These are phyloP conservation scores for Artemisia tridentata DNA, from an alignment of 129 eudicot genomes.

Conservation along the genomic window DNA sequence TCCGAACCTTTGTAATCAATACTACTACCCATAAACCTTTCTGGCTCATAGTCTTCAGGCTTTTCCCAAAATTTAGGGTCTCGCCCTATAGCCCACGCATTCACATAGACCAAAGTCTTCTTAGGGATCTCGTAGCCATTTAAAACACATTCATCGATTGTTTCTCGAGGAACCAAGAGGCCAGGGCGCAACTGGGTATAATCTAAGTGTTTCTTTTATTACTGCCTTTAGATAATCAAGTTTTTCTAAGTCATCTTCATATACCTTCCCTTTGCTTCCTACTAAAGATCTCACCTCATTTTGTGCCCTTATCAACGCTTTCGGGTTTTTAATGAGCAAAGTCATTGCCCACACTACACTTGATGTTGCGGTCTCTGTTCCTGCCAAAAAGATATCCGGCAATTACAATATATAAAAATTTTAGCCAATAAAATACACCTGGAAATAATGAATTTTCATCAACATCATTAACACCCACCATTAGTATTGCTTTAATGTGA, in stretches of 20 bases:
- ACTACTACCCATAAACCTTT: constrained; percentile 29
- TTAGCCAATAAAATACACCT: no score
- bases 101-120: constrained; percentile 24
- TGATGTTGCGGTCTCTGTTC: constrained; percentile 43
- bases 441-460: neutral
- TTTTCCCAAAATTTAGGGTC: constrained; percentile 49
- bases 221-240: constrained; percentile 38
- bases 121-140: neutral
- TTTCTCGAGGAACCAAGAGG: constrained; percentile 33
- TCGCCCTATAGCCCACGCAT: constrained; percentile 44
- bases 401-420: neutral
- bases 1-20: constrained; percentile 35
- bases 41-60: constrained; percentile 34
- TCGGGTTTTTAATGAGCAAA: constrained; percentile 32
- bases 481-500: constrained; percentile 44
- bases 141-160: neutral
- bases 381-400: constrained; percentile 40
- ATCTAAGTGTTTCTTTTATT: constrained; percentile 35
- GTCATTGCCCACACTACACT: constrained; percentile 44
- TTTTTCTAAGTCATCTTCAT: constrained; percentile 32
- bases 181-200: constrained; percentile 31
- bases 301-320: constrained; percentile 35
- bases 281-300: constrained; percentile 32
- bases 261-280: constrained; percentile 28
- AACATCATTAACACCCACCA: constrained; percentile 15